Evolutionary conservation across 345 rosid genomes (phyloP).

Genomic region (Lepidium africanum): DNA sequence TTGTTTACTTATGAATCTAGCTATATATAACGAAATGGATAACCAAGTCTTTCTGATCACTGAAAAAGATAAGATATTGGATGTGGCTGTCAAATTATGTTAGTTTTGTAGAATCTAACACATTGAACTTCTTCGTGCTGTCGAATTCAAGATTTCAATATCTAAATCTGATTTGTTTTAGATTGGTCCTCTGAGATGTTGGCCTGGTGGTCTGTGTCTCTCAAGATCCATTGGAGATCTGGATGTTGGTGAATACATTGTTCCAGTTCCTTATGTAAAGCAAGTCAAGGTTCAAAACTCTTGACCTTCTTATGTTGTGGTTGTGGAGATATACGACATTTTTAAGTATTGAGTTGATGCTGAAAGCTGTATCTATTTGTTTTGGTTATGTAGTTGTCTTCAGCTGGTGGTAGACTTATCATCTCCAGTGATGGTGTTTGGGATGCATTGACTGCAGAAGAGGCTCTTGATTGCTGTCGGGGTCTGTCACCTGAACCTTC

Average conservation of each 20-base stretch:
- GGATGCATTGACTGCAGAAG: slow-evolving; percentile 86
- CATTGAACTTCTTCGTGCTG: background rate
- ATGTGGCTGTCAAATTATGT: background rate
- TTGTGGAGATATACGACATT: background rate
- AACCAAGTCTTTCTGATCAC: background rate
- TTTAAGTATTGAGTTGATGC: background rate
- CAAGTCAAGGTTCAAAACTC: slow-evolving; percentile 75
- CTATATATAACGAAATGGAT: background rate
- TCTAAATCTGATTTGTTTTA: slow-evolving; percentile 25
- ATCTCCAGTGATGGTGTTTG: slow-evolving; percentile 99
- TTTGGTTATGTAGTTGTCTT: slow-evolving; percentile 63
- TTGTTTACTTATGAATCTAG: background rate
- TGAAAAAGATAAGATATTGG: background rate
- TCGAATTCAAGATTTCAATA: slow-evolving; percentile 12
- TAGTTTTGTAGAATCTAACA: background rate
- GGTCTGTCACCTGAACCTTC: slow-evolving; percentile 88
- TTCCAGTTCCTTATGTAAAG: slow-evolving; percentile 96
- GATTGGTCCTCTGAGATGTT: slow-evolving; percentile 99
- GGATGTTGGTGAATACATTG: slow-evolving; percentile 95
- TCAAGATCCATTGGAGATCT: slow-evolving; percentile 97
- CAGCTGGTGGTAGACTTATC: slow-evolving; percentile 83
- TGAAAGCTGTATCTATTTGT: background rate
- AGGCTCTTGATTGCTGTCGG: slow-evolving; percentile 80
- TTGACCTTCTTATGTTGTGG: background rate
- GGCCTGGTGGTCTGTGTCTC: slow-evolving; percentile 99